A percentile compares a stretch with the other conserved stretches of the same genome.
phyloP scores from a whole-genome alignment of 768 basidiomycete genomes.

The Agaricus blazei region DNA sequence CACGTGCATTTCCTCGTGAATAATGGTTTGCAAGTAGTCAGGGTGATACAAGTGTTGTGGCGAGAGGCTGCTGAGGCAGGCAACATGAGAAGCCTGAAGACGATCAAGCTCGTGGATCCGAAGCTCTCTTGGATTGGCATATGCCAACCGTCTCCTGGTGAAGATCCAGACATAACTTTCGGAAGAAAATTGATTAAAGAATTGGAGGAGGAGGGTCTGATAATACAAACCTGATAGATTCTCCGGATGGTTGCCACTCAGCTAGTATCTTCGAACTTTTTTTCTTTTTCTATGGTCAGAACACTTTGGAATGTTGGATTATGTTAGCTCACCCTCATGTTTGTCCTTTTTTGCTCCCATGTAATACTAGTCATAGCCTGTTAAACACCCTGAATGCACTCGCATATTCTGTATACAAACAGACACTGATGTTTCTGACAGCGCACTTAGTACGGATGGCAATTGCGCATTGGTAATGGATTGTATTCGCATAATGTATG shows the following conservation, averaged over 20 bases:
- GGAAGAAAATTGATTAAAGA: not conserved
- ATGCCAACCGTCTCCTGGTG: not conserved
- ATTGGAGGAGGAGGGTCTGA: not conserved
- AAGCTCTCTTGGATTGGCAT: conserved; percentile 8
- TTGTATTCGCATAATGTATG: no score
- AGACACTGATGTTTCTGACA: no score
- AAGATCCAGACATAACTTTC: conserved; percentile 4
- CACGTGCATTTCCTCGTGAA: not conserved
- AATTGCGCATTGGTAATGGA: no score
- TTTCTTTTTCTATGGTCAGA: no score
- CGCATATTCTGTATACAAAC: no score
- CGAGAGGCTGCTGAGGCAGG: not conserved
- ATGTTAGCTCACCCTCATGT: no score
- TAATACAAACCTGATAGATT: not conserved
- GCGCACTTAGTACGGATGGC: no score
- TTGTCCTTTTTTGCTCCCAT: no score
- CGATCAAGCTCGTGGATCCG: conserved; percentile 4
- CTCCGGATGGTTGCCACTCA: not conserved
- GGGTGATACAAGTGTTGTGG: conserved; percentile 7
- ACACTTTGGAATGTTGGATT: no score
- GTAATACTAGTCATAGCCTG: no score
- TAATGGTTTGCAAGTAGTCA: conserved; percentile 6
- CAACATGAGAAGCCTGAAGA: not conserved
- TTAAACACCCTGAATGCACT: no score
- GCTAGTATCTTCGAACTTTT: no score